A percentile compares a stretch with the other conserved stretches of the same genome.
Conservation (phyloP, 768 basidiomycete species). For the Panellus pusillus region DNA sequence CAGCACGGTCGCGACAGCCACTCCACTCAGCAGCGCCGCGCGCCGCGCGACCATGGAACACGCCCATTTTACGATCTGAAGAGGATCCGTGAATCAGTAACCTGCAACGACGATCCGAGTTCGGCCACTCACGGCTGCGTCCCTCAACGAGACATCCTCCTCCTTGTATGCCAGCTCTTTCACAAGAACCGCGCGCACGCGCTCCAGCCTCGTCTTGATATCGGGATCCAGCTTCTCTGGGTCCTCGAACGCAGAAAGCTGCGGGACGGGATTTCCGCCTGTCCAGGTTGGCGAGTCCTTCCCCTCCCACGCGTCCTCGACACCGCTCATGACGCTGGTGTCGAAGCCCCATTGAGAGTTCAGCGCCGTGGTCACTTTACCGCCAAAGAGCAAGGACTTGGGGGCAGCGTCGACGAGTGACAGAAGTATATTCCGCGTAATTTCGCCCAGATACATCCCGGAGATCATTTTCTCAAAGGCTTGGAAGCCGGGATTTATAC, state of each 20-base stretch:
- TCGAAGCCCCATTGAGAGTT: conserved; percentile 96
- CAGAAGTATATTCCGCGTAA: conserved; percentile 82
- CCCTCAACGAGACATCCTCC: conserved; percentile 54
- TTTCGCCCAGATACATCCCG: conserved; percentile 98
- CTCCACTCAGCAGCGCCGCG: conserved; percentile 81
- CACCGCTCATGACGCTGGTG: conserved; percentile 85
- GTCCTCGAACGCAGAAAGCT: conserved; percentile 37
- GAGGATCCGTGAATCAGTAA: conserved; percentile 39
- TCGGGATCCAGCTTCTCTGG: conserved; percentile 29
- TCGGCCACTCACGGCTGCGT: conserved; percentile 50
- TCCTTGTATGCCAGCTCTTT: conserved; percentile 59
- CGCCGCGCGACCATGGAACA: conserved; percentile 76
- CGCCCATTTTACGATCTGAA: conserved; percentile 79
- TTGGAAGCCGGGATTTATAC: conserved; percentile 91
- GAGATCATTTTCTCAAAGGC: conserved; percentile 98
- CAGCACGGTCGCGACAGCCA: conserved; percentile 84
- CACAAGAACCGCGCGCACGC: conserved; percentile 60
- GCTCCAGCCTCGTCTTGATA: conserved; percentile 44
- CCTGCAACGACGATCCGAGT: background rate
- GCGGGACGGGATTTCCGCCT: conserved; percentile 36
- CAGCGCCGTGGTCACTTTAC: conserved; percentile 66
- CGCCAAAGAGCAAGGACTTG: conserved; percentile 72
- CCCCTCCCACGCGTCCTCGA: conserved; percentile 76
- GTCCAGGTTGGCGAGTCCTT: too few species aligned
- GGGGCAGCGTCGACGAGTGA: conserved; percentile 79